Percentiles rank a stretch among this genome's conserved stretches.
phyloP scores from a whole-genome alignment of 768 basidiomycete genomes.

The Lentinula boryana region DNA sequence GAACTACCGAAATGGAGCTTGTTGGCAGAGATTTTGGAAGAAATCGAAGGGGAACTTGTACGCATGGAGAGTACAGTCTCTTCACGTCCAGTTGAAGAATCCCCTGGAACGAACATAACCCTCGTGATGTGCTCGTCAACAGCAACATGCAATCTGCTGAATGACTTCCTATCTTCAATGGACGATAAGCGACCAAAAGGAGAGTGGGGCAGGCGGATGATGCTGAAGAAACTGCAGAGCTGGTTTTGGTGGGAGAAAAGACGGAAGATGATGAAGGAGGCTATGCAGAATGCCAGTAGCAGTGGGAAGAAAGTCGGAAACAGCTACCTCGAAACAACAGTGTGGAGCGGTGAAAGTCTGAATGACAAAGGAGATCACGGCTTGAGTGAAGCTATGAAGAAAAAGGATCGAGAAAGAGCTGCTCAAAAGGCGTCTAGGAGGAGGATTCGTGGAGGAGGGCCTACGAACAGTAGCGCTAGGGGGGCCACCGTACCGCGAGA shows the following conservation, averaged over 20 bases:
- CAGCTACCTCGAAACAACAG: constrained; percentile 2
- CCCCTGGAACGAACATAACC: constrained; percentile 61
- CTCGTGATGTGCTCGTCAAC: constrained; percentile 87
- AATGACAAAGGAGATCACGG: constrained; percentile 21
- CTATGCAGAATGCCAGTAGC: constrained; percentile 3
- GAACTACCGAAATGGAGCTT: constrained; percentile 94
- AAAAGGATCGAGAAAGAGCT: constrained; percentile 63
- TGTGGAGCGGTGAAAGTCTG: constrained; percentile 15
- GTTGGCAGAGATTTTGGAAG: constrained; percentile 77
- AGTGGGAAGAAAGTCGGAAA: constrained; percentile 9
- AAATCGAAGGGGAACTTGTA: constrained; percentile 84
- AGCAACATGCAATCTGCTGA: constrained; percentile 65
- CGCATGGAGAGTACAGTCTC: constrained; percentile 40
- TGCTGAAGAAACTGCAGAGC: constrained; percentile 63
- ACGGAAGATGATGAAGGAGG: constrained; percentile 22
- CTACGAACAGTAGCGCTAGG: constrained; percentile 16
- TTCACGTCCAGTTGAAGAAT: constrained; percentile 1
- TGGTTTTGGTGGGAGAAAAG: constrained; percentile 80
- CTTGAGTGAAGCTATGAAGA: constrained; percentile 70
- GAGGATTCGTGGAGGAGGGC: constrained; percentile 71
- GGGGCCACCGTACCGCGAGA: constrained; percentile 1
- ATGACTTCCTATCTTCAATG: constrained; percentile 73
- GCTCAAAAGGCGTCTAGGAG: constrained; percentile 60
- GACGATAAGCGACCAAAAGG: constrained; percentile 53
- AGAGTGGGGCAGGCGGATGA: constrained; percentile 65